These are phyloP conservation scores for Globisporangium ultimum DNA, from an alignment of 352 stramenopile species.

Conservation along the genomic window DNA sequence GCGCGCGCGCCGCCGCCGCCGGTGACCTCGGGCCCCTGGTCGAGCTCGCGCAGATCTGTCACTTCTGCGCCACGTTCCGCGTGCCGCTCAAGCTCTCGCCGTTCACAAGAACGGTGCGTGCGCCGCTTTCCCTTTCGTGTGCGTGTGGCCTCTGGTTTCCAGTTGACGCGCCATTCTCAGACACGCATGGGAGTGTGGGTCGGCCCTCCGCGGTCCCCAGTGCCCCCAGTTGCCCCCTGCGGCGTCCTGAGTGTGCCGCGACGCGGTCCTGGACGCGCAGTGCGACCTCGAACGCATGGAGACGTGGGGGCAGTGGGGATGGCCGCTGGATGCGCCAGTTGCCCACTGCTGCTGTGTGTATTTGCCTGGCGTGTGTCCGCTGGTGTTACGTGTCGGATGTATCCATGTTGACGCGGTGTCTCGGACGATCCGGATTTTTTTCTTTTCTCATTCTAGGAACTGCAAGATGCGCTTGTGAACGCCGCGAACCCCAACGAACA, in stretches of 20 bases:
- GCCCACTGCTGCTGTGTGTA: neutral
- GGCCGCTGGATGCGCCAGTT: neutral
- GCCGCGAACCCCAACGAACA: constrained; percentile 35
- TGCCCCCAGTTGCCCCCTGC: neutral
- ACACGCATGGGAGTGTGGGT: neutral
- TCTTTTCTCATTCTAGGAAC: constrained; percentile 29
- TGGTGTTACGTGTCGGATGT: constrained; percentile 1
- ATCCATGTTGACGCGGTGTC: neutral
- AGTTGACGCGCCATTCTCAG: neutral
- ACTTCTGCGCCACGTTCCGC: constrained; percentile 77
- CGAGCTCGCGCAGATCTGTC: constrained; percentile 68
- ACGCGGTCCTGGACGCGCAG: neutral
- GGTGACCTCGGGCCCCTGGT: constrained; percentile 29
- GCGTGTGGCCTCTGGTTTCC: neutral
- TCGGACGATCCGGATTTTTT: neutral
- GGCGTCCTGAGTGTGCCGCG: neutral
- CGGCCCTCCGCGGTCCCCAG: neutral
- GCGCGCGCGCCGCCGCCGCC: constrained; percentile 6
- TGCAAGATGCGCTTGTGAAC: constrained; percentile 56
- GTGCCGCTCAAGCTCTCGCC: constrained; percentile 58
- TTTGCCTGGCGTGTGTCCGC: neutral
- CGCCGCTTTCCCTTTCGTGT: neutral
- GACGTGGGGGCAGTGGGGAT: neutral
- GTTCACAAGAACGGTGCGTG: constrained; percentile 74
- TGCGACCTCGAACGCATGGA: neutral